Base-by-base conservation (phyloP, 2,329 filamentous ascomycete genomes). In the Ceratocystis destructans region DNA sequence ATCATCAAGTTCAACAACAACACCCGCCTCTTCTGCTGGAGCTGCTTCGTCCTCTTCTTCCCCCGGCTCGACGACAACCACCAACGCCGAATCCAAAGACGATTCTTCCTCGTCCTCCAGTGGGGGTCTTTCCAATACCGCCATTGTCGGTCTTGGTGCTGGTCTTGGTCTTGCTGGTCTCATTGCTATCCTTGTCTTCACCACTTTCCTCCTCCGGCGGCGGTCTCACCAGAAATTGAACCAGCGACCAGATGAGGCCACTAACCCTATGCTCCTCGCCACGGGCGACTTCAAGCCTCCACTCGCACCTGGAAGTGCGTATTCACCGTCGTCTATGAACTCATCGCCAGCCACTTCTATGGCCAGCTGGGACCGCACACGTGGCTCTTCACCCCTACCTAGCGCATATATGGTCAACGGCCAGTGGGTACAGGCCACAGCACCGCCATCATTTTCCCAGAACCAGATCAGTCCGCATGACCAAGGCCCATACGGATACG, bases 101-200 rank as follows among this genome's bases (percentile, higher is more conserved):
- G 17, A 22, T 22, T 50, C 55, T 25, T 15, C 17, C 7, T 62
- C 55, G 50, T 59, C 61, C 3, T 55, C 62, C 31, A 22, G 64
- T 1, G 68, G 67, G n/a, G 70, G 71, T 2, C 71, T 79, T 2
- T 73, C 75, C 1, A 76, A 73, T 0, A 73, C 72, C 5, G 73
- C 75, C 2, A 78, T 75, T 22, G 73, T 77, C 55, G 78, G 76
- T 8, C 72, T 80, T 8, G 77, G 75, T 5, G 73, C 77, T 0
- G 78, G 77, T 10, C 72, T 74, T 2, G 72, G 74, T 1, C 64
- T 71, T 2, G 72, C 62, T 1, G 75, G 74, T 41, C 69, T 74
- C 41, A 71, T 70, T 0, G 61, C 71, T 20, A 69, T 70, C 1
- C 69, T 61, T 0, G 20, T 73, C 1, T 66, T 71, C 15, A 69